Conservation (phyloP, 805 yeast species). For the Debaryomyces maramus region DNA sequence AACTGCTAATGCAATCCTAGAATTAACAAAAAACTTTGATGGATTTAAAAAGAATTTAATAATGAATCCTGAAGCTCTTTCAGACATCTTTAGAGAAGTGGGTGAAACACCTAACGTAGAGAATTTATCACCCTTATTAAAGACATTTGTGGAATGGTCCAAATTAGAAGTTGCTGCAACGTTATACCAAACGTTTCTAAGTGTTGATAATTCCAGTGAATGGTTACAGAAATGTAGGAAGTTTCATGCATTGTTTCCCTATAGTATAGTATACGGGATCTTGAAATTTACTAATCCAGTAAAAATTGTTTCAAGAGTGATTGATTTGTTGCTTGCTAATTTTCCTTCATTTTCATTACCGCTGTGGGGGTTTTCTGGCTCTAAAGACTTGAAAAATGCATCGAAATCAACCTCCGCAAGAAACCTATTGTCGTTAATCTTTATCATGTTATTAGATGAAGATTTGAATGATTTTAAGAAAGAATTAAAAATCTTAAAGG, state of each 20-base stretch:
- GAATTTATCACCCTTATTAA: slow-evolving; percentile 65
- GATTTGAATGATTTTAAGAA: slow-evolving; percentile 65
- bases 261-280: slow-evolving; percentile 71
- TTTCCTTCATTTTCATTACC: slow-evolving; percentile 30
- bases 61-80: slow-evolving; percentile 52
- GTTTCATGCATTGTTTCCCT: slow-evolving; percentile 79
- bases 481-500: slow-evolving; percentile 49
- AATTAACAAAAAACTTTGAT: slow-evolving; percentile 56
- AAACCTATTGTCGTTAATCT: slow-evolving; percentile 65
- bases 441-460: slow-evolving; percentile 71
- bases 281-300: slow-evolving; percentile 85
- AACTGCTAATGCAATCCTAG: slow-evolving; percentile 56
- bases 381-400: slow-evolving; percentile 5
- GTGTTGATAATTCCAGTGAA: slow-evolving; percentile 79
- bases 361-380: slow-evolving; percentile 16
- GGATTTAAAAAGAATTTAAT: slow-evolving; percentile 58
- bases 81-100: slow-evolving; percentile 64
- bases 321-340: slow-evolving; percentile 72
- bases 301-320: slow-evolving; percentile 71
- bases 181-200: slow-evolving; percentile 74
- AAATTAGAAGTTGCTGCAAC: slow-evolving; percentile 84
- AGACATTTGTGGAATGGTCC: slow-evolving; percentile 76
- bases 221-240: slow-evolving; percentile 67
- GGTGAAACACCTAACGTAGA: slow-evolving; percentile 51
- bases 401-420: slow-evolving; percentile 19